Conservation (phyloP, 1,284 basidiomycete species). For the Naganishia sp. region DNA sequence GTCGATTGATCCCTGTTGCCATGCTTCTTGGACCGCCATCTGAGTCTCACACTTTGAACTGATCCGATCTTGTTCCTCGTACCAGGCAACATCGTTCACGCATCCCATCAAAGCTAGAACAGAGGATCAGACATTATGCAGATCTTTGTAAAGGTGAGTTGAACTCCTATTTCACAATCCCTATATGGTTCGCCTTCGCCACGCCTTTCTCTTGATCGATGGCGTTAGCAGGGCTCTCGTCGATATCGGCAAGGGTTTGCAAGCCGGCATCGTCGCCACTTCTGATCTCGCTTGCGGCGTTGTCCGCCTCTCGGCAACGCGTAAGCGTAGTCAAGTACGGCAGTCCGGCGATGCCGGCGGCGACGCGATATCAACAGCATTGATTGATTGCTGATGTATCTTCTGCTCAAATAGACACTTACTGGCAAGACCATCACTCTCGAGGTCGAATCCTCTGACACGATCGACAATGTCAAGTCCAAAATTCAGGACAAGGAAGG, state of each 20-base stretch:
- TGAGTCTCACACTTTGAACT: neutral
- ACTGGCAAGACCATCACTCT: slow-evolving; percentile 61
- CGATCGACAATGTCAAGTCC: slow-evolving; percentile 92
- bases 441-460: slow-evolving; percentile 68
- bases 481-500: slow-evolving; percentile 62
- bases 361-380: no score
- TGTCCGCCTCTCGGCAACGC: slow-evolving; percentile 12
- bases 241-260: neutral
- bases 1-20: no score
- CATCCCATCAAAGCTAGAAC: neutral
- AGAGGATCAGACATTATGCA: slow-evolving; percentile 35
- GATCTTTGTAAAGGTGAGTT: slow-evolving; percentile 39
- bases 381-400: neutral
- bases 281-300: slow-evolving; percentile 16
- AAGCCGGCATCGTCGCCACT: slow-evolving; percentile 13
- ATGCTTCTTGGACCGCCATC: neutral
- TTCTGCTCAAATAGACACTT: slow-evolving; percentile 39
- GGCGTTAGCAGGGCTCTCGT: neutral
- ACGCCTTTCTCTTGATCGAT: neutral
- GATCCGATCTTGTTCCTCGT: neutral
- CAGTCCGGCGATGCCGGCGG: slow-evolving; percentile 1
- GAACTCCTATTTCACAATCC: neutral
- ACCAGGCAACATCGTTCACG: neutral
- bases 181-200: neutral
- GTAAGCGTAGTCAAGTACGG: slow-evolving; percentile 28